Base-by-base conservation (phyloP, 768 basidiomycete species). In the Gautieria morchelliformis region DNA sequence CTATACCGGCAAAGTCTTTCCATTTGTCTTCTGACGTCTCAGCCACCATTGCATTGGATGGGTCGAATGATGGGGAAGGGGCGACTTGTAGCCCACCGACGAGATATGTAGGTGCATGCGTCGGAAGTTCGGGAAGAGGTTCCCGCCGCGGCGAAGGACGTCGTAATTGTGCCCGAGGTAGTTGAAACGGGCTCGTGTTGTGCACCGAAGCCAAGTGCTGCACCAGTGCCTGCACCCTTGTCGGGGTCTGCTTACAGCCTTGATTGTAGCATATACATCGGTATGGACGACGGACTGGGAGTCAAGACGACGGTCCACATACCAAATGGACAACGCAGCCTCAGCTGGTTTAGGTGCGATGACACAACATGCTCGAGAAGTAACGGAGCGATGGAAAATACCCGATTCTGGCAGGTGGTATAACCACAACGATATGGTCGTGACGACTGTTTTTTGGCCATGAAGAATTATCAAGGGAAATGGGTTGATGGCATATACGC, bases 291-390 rank as follows among this genome's bases (percentile, higher is more conserved):
- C 45, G n/a, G 19, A 27, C 17, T 19, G 45, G 10, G n/a, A 46
- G 24, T 10, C 24, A 27, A 42, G 15, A 15, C 15, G 41, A 42
- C 41, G 47, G 8, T 14, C 14, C 35, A 37, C 14, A 37, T 33
- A 51, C 49, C 49, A 33, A 51, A 51, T 20, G 54, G 54, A 56
- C 54, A 56, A n/a, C 54, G 42, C 3, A 56, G 42, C 32, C 32
- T 56, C 27, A 56, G 22, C 20, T 24, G 30, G 14, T 56, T 17
- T 17, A 56, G 24, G 37, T 56, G 54, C 8, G 19, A 15, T 15
- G 15, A 27, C n/a, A 47, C 30, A n/a, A 46, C 37, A n/a, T 56
- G 54, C 24, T 56, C 42, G 15, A 56, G 20, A 10, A 56, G 54
- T 35, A 32, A 30, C 9, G 20, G 17, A 9, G 54, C 15, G 22